Base-by-base conservation (phyloP, 768 basidiomycete genomes). In the Suillus alpinus region DNA sequence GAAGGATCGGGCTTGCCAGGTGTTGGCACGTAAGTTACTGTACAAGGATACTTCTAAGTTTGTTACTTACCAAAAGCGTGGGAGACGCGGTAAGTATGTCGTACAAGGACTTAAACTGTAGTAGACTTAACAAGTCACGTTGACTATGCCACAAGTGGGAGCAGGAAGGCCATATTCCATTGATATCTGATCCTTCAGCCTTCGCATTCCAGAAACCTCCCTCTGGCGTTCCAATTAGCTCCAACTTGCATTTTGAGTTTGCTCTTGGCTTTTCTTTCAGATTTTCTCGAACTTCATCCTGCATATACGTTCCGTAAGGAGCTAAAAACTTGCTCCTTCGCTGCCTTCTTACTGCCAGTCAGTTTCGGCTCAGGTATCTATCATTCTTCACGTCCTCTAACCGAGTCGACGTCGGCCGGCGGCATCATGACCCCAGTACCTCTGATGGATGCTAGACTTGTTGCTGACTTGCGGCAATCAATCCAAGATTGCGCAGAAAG, bases 401-500 rank as follows among this genome's bases (percentile, higher is more conserved):
- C 26, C 29, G 9, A 31, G 29, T 49, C 16, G 5, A 31, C 29
- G 16, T 50, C 29, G 34, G 57, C 50, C 13, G 20, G 36, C 23
- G 58, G 14, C 23, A 36, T 23, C 46, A 36, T 51, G 26, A 26
- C 36, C 26, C 18, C 55, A 41, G n/a, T 37, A 60, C 65, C 50
- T 49, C 59, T 37, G 56, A 76, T 86, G 53, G 83, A 88, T 67
- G 63, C 65, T n/a, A 78, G 81, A 43, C 78, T 83, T 56, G 75
- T 85, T n/a, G 73, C 75, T 20, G 85, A 85, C 26, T 69, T 94
- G 57, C 80, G 87, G 31, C 72, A 71, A 43, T 86, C 91, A 6
- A 81, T 88, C 59, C 83, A 80, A 61, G 89, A 93, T 68, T 93
- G 91, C 65, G 79, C 87, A 18, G 87, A 89, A 31, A 78, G 91